A percentile compares a stretch with the other conserved stretches of the same genome.
These are phyloP conservation scores for Talaromyces borbonicus DNA, from an alignment of 495 filamentous ascomycete species.

Conservation along the genomic window DNA sequence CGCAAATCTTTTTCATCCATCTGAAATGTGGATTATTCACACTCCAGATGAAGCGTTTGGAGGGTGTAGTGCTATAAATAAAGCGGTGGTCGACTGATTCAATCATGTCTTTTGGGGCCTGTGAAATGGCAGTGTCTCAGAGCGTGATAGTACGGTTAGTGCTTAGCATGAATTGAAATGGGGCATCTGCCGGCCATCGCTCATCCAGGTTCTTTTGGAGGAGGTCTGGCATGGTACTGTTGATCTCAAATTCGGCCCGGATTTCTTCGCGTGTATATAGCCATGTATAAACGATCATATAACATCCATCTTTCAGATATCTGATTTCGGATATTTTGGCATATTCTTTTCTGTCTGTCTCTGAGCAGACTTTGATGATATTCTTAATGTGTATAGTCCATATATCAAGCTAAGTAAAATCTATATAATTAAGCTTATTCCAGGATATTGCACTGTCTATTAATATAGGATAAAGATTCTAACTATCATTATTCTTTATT, in stretches of 20 bases:
- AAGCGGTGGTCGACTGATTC: conserved; percentile 2
- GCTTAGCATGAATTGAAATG: conserved; percentile 6
- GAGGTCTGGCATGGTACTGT: not conserved
- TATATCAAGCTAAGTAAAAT: not conserved
- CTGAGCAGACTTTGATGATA: conserved; percentile 7
- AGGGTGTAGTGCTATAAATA: conserved; percentile 9
- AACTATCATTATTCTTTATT: not conserved
- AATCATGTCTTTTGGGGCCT: not conserved
- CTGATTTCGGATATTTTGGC: conserved; percentile 10
- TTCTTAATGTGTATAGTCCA: conserved; percentile 6
- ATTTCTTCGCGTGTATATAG: conserved; percentile 9
- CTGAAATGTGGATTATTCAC: not conserved
- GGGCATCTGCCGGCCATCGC: conserved; percentile 6
- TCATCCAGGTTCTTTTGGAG: not conserved
- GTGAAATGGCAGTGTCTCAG: conserved; percentile 9
- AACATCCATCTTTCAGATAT: conserved; percentile 6
- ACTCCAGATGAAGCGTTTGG: conserved; percentile 5
- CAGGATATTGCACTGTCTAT: not conserved
- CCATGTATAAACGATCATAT: conserved; percentile 8
- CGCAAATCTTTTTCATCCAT: conserved; percentile 8
- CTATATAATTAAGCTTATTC: not conserved
- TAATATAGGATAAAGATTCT: not conserved
- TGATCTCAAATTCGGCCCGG: conserved; percentile 2
- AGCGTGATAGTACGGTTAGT: conserved; percentile 10
- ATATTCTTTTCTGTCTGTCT: not conserved